Evolutionary conservation across 1,284 basidiomycete species (phyloP), one percentile per base, ranked within the genome.

Genomic region (Cryptococcus wingfieldii): DNA sequence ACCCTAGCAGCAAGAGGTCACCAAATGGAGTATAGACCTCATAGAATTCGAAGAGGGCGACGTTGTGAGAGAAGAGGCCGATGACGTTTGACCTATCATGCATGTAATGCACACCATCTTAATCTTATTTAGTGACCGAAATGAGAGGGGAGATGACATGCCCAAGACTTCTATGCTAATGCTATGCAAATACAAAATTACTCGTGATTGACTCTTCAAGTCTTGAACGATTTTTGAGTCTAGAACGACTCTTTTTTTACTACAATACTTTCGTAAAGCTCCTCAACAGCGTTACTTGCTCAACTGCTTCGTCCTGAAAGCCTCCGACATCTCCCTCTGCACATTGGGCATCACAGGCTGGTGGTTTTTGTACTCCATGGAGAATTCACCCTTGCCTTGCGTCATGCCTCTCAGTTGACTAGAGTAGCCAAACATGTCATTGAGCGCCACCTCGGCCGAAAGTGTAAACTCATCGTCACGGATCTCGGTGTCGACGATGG

Each of bases 401-500:
- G 95, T 98, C 62, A 86, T 85, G 5, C 95, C 95, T 58, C 96
- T 85, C 51, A 98, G 80, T 67, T 90, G 88, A 69, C 86, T 90
- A 28, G 90, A 93, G 74, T 95, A 98, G 34, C 95, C 95, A 75
- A 98, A 98, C 96, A 99, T 98, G 71, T 98, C 95, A 77, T 95
- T 98, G 75, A 98, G 78, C 9, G 90, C 87, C 14, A 98, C 94
- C 73, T 98, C 95, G 28, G 92, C 92, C 23, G 83, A 83, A 54
- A 89, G 84, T 2, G 90, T 93, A 71, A 98, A 98, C 79, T 99
- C 95, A 70, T 98, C 96, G 67, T 97, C 94, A 44, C 94, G 85
- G 38, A 97, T 87, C 78, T 98, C 96, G 61, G 90, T 96, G 70
- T 98, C 95, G 50, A 95, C 81, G 68, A 99, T 97, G 6, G 90